phyloP scores from a whole-genome alignment of 169 alveolate species.

The Cryptosporidium meleagridis region DNA sequence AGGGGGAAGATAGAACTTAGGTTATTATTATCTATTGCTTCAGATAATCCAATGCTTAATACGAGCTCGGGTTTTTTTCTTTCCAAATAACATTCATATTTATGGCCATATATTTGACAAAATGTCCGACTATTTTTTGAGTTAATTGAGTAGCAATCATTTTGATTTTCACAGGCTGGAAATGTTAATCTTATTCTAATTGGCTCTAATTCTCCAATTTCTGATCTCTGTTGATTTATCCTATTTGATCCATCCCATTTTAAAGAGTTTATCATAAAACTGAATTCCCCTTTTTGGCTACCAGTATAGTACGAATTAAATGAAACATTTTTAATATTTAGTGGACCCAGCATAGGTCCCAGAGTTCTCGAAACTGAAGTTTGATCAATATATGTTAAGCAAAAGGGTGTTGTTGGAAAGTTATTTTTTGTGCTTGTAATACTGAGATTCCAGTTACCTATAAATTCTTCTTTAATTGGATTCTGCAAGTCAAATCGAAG shows the following conservation, averaged over 20 bases:
- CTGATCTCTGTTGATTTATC: background rate
- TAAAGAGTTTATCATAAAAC: background rate
- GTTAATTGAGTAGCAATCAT: slow-evolving; percentile 24
- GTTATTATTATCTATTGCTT: slow-evolving; percentile 1
- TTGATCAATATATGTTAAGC: slow-evolving; percentile 26
- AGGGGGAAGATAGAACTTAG: slow-evolving; percentile 23
- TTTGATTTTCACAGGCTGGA: slow-evolving; percentile 32
- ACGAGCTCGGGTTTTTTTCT: slow-evolving; percentile 26
- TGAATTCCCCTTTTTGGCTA: slow-evolving; percentile 31
- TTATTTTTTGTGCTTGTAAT: slow-evolving; percentile 70
- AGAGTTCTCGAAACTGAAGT: slow-evolving; percentile 18
- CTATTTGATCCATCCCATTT: background rate
- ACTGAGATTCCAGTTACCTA: slow-evolving; percentile 63
- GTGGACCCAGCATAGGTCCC: slow-evolving; percentile 24
- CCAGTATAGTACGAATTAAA: slow-evolving; percentile 27
- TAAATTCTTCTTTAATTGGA: slow-evolving; percentile 5
- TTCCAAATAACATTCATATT: slow-evolving; percentile 39
- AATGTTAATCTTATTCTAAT: slow-evolving; percentile 57
- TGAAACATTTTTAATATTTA: slow-evolving; percentile 11
- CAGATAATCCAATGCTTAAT: slow-evolving; percentile 16
- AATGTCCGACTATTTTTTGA: slow-evolving; percentile 12
- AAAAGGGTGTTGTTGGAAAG: slow-evolving; percentile 60
- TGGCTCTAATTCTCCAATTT: slow-evolving; percentile 4
- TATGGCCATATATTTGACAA: slow-evolving; percentile 27
- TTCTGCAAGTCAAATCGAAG: slow-evolving; percentile 48